Evolutionary conservation across 2,329 filamentous ascomycete genomes (phyloP).

Genomic region (Arthrobotrys sphaeroides): DNA sequence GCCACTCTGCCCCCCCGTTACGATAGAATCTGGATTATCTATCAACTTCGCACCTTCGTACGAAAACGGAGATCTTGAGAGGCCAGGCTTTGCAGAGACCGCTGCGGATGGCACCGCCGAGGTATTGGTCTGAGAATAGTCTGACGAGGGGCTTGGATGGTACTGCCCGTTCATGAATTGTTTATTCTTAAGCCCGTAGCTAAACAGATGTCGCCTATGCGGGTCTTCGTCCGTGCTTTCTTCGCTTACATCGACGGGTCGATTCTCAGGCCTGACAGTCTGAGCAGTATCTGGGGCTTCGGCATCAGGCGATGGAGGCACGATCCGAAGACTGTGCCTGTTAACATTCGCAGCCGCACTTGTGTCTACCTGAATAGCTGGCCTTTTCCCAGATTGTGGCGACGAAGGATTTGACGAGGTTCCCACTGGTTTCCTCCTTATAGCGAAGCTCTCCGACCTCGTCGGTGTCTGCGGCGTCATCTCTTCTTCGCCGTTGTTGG

Average conservation of each 20-base stretch:
- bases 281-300: slow-evolving; percentile 2
- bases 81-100: slow-evolving; percentile 27
- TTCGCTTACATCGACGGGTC: neutral
- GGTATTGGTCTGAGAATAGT: slow-evolving; percentile 25
- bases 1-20: neutral
- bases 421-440: slow-evolving; percentile 32
- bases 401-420: slow-evolving; percentile 4
- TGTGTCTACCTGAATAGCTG: slow-evolving; percentile 1
- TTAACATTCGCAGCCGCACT: neutral
- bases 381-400: slow-evolving; percentile 34
- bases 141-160: slow-evolving; percentile 38
- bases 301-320: slow-evolving; percentile 36
- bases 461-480: slow-evolving; percentile 2
- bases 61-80: slow-evolving; percentile 42
- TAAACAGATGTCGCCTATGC: slow-evolving; percentile 40
- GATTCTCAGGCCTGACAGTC: neutral
- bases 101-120: slow-evolving; percentile 22
- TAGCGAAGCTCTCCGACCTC: neutral
- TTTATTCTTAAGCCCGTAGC: slow-evolving; percentile 33
- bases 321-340: slow-evolving; percentile 15
- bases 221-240: slow-evolving; percentile 46
- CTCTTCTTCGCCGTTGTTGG: neutral
- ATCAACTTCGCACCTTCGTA: slow-evolving; percentile 40
- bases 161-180: slow-evolving; percentile 42
- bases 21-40: neutral